phyloP scores from a whole-genome alignment of 768 basidiomycete genomes.

The Kwoniella shandongensis region DNA sequence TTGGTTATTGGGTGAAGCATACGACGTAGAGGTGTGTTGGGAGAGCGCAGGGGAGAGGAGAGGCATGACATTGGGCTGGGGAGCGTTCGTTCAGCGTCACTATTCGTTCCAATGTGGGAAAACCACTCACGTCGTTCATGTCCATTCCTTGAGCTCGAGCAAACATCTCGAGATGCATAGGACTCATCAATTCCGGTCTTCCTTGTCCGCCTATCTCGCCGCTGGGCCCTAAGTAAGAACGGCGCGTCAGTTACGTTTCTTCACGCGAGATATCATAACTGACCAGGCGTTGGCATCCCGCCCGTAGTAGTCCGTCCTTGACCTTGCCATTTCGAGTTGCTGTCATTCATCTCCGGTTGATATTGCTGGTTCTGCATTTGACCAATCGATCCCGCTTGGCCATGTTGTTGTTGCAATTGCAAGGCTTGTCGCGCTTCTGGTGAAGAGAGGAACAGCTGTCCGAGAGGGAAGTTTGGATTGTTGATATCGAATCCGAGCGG shows the following conservation, averaged over 20 bases:
- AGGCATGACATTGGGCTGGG: constrained; percentile 52
- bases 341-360: constrained; percentile 3
- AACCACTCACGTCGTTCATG: constrained; percentile 42
- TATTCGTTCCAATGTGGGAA: neutral
- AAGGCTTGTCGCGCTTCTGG: constrained; percentile 12
- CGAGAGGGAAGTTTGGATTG: constrained; percentile 34
- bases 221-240: constrained; percentile 26
- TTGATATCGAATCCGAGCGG: constrained; percentile 42
- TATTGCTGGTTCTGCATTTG: constrained; percentile 2
- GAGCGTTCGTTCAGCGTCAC: neutral
- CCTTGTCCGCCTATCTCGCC: constrained; percentile 39
- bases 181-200: constrained; percentile 43
- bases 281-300: constrained; percentile 67
- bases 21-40: constrained; percentile 37
- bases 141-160: constrained; percentile 31
- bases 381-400: constrained; percentile 75
- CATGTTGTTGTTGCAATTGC: constrained; percentile 5
- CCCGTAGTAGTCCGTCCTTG: constrained; percentile 9
- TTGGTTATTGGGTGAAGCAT: constrained; percentile 27
- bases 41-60: constrained; percentile 55
- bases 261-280: neutral
- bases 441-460: constrained; percentile 34
- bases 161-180: constrained; percentile 44
- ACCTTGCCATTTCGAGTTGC: constrained; percentile 10
- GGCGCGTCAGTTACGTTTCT: neutral